Conservation (phyloP, 345 rosid genomes). For the Euclidium syriacum region DNA sequence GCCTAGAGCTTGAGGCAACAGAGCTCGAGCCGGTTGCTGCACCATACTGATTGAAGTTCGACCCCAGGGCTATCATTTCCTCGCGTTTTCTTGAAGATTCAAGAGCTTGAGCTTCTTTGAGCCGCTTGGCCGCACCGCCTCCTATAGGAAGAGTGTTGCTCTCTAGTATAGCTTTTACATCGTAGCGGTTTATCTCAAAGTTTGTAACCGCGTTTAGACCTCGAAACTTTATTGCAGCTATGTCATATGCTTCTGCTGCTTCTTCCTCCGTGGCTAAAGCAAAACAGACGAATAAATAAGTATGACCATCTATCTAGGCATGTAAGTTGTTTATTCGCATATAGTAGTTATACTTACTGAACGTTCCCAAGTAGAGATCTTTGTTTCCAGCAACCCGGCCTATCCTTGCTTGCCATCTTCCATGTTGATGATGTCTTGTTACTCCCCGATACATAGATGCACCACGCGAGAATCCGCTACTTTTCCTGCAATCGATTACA, state of each 20-base stretch:
- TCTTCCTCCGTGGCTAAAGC: slow-evolving; percentile 88
- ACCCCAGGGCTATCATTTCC: slow-evolving; percentile 79
- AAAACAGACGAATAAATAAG: not conserved
- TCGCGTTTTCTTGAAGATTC: slow-evolving; percentile 80
- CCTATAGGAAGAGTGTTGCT: slow-evolving; percentile 92
- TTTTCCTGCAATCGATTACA: slow-evolving; percentile 51
- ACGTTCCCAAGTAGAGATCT: slow-evolving; percentile 98
- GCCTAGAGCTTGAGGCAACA: slow-evolving; percentile 31
- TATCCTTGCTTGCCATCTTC: slow-evolving; percentile 99
- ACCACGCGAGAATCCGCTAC: slow-evolving; percentile 98
- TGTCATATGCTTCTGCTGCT: slow-evolving; percentile 99
- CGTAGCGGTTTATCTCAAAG: slow-evolving; percentile 94
- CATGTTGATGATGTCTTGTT: slow-evolving; percentile 99
- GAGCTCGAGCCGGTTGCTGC: slow-evolving; percentile 43
- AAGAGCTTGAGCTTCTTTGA: slow-evolving; percentile 96
- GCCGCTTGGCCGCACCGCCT: slow-evolving; percentile 93
- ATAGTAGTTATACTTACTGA: slow-evolving; percentile 51
- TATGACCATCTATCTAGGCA: not conserved
- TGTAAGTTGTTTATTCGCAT: not conserved
- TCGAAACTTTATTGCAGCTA: slow-evolving; percentile 93
- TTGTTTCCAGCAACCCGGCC: slow-evolving; percentile 99
- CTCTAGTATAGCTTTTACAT: slow-evolving; percentile 93
- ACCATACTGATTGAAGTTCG: slow-evolving; percentile 57
- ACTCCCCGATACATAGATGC: slow-evolving; percentile 99
- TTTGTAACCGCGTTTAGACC: slow-evolving; percentile 93